Percentiles rank a stretch among this genome's conserved stretches.
phyloP scores from a whole-genome alignment of 495 filamentous ascomycete species.

The Tuber magnatum region DNA sequence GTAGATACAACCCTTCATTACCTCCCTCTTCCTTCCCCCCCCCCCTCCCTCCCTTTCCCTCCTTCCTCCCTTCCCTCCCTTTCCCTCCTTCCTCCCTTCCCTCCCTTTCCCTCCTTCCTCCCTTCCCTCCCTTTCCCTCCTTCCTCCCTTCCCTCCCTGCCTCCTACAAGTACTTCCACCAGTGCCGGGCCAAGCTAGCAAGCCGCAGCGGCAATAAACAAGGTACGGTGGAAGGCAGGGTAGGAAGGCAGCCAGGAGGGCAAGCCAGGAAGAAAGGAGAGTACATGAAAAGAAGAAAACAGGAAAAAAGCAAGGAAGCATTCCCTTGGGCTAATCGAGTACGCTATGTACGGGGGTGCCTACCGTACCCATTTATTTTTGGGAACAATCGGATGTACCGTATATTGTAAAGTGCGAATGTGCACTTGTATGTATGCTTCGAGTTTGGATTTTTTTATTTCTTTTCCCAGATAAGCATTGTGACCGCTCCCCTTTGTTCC shows the following conservation, averaged over 20 bases:
- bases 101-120: neutral
- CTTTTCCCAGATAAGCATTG: neutral
- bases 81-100: neutral
- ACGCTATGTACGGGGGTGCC: neutral
- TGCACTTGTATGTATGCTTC: neutral
- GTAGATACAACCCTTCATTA: neutral
- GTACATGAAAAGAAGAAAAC: too few species aligned
- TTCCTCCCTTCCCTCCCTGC: too few species aligned
- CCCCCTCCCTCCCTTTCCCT: too few species aligned
- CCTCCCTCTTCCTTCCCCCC: neutral
- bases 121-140: too few species aligned
- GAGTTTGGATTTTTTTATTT: neutral
- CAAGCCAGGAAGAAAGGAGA: neutral
- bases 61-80: too few species aligned
- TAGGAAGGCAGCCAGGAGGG: neutral
- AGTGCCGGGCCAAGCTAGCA: neutral
- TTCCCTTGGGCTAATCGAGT: neutral
- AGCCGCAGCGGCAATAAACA: neutral
- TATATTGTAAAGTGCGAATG: neutral
- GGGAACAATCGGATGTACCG: neutral
- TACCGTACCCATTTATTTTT: neutral
- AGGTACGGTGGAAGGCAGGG: neutral
- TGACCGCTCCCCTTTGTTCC: neutral
- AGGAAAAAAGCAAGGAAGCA: neutral
- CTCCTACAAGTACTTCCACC: too few species aligned